phyloP scores from a whole-genome alignment of 371 early-diverging fungal species.

The Mortierella sp. region DNA sequence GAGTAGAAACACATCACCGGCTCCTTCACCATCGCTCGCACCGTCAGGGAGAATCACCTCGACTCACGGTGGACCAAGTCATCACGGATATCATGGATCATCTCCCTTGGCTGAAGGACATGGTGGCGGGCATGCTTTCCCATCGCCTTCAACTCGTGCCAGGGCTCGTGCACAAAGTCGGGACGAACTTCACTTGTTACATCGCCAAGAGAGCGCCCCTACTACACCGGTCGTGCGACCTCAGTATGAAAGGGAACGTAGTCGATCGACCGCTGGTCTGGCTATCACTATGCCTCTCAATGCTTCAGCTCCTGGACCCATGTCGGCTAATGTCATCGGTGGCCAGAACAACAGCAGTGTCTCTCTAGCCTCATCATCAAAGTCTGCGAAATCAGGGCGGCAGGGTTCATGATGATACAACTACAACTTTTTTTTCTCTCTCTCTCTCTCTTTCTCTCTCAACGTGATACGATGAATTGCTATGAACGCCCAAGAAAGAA shows the following conservation, averaged over 20 bases:
- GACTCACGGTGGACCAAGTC: constrained; percentile 2
- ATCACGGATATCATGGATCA: constrained; percentile 19
- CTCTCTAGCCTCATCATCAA: background rate
- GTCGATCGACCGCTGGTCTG: constrained; percentile 16
- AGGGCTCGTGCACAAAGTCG: constrained; percentile 38
- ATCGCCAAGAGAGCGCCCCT: constrained; percentile 13
- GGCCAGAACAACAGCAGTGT: background rate
- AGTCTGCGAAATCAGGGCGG: background rate
- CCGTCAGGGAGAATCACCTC: constrained; percentile 11
- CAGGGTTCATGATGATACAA: background rate
- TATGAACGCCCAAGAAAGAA: no score
- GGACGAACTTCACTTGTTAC: constrained; percentile 18
- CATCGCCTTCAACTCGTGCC: constrained; percentile 35
- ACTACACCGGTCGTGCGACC: background rate
- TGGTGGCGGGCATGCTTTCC: background rate
- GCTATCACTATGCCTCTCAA: background rate
- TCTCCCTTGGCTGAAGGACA: constrained; percentile 35
- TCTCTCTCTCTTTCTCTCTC: background rate
- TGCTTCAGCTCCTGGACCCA: background rate
- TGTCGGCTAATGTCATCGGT: background rate
- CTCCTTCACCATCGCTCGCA: constrained; percentile 21
- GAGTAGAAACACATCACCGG: constrained; percentile 30
- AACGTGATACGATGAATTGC: no score
- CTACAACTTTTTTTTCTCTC: background rate
- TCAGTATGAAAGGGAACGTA: constrained; percentile 21